Percentiles rank a stretch among this genome's conserved stretches.
Evolutionary conservation across 2,329 filamentous ascomycete genomes (phyloP).

Genomic region (Penicillium palitans): DNA sequence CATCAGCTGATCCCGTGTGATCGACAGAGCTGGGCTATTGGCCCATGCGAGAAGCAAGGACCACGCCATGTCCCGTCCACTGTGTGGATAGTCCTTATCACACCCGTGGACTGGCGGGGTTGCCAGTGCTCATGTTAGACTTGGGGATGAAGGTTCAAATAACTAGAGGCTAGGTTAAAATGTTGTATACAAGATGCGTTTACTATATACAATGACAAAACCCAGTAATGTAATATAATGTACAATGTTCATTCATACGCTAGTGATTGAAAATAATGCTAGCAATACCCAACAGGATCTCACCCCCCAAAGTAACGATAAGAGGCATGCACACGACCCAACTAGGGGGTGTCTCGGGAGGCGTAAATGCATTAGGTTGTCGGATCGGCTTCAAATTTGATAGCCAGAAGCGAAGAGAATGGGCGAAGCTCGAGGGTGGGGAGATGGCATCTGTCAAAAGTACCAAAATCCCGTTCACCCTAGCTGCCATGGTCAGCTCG

Average conservation of each 20-base stretch:
- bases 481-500: conserved; percentile 11
- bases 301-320: conserved; percentile 7
- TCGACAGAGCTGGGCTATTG: background rate
- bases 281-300: conserved; percentile 20
- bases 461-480: conserved; percentile 6
- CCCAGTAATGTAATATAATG: conserved; percentile 13
- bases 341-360: conserved; percentile 1
- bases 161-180: background rate
- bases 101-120: background rate
- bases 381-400: conserved; percentile 18
- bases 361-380: conserved; percentile 3
- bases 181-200: background rate
- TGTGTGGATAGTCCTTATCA: background rate
- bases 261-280: conserved; percentile 27
- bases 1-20: background rate
- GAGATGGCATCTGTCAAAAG: conserved; percentile 21
- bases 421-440: conserved; percentile 1
- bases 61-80: background rate
- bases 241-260: conserved; percentile 28
- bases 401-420: conserved; percentile 18
- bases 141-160: background rate
- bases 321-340: background rate
- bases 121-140: background rate
- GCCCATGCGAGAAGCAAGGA: background rate
- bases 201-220: background rate